Base-by-base conservation (phyloP, 1,284 basidiomycete genomes). In the Cryptococcus sp. region DNA sequence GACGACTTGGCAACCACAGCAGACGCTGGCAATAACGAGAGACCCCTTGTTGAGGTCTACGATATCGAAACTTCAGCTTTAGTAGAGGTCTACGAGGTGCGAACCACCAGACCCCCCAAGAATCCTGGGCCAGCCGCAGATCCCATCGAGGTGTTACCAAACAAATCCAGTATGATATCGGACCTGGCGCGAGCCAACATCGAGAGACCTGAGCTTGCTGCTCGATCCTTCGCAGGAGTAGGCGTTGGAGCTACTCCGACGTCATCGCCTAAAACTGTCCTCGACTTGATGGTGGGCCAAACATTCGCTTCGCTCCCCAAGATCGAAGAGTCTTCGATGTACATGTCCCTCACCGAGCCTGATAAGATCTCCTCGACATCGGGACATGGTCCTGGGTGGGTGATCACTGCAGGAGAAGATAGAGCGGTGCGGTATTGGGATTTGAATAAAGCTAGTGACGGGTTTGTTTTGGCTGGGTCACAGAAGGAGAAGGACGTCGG, bases 51-150 rank as follows among this genome's bases (percentile, higher is more conserved):
- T 7, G 70, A 76, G 47, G 71, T 74, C 5, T 76, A 75, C 62
- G 77, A 80, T 58, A 72, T 80, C 40, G 77, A 76, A 50, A 74
- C 73, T 0, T 76, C 73, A 1, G 69, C 75, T 34, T 59, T 80
- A 11, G 76, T 81, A n/a, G 78, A 80, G 55, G 59, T 65, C 8
- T 77, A 65, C 60, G 70, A 77, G 49, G 57, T 65, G 0, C 68
- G 75, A 19, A 45, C 58, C 5, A 66, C 64, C 1, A 54, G 71
- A 19, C 70, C 68, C 1, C 54, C 50, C 34, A 61, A 55, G 3
- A 59, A 54, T 10, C 15, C 50, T 26, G 52, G 54, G 6, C 38
- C 50, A 10, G n/a, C 50, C 7, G 20, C 29, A 2, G 54, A 58
- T n/a, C 20, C 38, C 13, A 53, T 17, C 34, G 65, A 71, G 39